Evolutionary conservation across 1,139 yeast species (phyloP).

Genomic region (Lodderomyces metapsilosis): DNA sequence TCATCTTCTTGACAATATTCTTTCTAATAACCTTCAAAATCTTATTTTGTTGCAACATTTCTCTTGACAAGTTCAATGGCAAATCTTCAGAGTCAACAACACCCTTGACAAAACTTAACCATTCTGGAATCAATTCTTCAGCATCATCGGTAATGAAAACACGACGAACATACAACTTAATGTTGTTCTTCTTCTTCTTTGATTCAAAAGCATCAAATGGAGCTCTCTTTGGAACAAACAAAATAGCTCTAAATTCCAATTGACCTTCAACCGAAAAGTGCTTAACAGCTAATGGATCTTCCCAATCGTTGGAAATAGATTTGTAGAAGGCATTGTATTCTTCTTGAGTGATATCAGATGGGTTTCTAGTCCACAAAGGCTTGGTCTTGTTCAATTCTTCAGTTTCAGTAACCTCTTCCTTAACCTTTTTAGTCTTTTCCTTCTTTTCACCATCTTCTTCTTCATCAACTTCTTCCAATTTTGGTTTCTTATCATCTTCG

Average conservation of each 20-base stretch:
- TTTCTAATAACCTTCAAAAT: conserved; percentile 98
- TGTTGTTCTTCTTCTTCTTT: conserved; percentile 99
- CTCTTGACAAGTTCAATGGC: conserved; percentile 99
- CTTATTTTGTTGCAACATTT: conserved; percentile 99
- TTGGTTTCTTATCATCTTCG: conserved; percentile 50
- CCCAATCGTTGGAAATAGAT: conserved; percentile 99
- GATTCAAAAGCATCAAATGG: conserved; percentile 97
- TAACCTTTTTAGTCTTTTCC: conserved; percentile 72
- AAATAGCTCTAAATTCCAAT: conserved; percentile 97
- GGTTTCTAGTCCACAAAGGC: conserved; percentile 99
- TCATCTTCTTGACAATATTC: conserved; percentile 98
- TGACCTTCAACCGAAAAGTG: conserved; percentile 99
- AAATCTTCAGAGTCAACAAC: conserved; percentile 99
- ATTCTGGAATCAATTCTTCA: conserved; percentile 98
- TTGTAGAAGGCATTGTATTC: conserved; percentile 99
- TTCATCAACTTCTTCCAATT: conserved; percentile 70
- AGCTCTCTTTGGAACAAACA: conserved; percentile 98
- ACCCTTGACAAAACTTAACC: conserved; percentile 97
- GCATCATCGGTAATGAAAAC: conserved; percentile 99
- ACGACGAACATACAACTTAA: conserved; percentile 98
- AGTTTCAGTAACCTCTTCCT: conserved; percentile 82
- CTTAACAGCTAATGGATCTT: conserved; percentile 99
- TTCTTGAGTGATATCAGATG: conserved; percentile 95
- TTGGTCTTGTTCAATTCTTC: conserved; percentile 99
- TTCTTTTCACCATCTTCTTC: conserved; percentile 67